phyloP scores from a whole-genome alignment of 306 rosid genomes.

The Purshia tridentata region DNA sequence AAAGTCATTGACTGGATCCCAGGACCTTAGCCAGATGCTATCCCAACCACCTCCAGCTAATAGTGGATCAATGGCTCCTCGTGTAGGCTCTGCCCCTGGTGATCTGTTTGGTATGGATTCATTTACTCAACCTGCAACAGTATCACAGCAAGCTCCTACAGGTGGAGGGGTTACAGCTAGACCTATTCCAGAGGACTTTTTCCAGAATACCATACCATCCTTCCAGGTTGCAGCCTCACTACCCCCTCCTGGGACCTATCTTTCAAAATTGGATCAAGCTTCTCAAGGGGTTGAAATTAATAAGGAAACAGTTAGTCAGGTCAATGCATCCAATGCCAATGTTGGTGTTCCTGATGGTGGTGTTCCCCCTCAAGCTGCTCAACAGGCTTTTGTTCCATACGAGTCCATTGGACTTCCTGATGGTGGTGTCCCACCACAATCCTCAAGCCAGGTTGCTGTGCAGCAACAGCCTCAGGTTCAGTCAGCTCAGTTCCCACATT shows the following conservation, averaged over 20 bases:
- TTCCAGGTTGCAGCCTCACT: slow-evolving; percentile 82
- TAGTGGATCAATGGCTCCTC: slow-evolving; percentile 42
- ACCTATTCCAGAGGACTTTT: slow-evolving; percentile 98
- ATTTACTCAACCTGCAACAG: slow-evolving; percentile 47
- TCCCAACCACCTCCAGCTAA: slow-evolving; percentile 48
- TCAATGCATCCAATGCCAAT: slow-evolving; percentile 45
- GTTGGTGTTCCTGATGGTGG: slow-evolving; percentile 62
- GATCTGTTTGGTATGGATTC: slow-evolving; percentile 70
- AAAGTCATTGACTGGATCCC: slow-evolving; percentile 64
- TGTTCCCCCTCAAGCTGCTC: slow-evolving; percentile 62
- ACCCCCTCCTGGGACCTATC: slow-evolving; percentile 84
- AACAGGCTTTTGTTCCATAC: slow-evolving; percentile 45
- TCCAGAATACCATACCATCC: slow-evolving; percentile 89
- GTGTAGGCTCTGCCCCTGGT: slow-evolving; percentile 50
- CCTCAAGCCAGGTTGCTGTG: slow-evolving; percentile 50
- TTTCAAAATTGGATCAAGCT: slow-evolving; percentile 62
- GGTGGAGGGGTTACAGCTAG: slow-evolving; percentile 51
- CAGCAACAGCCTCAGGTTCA: slow-evolving; percentile 48
- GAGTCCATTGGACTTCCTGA: slow-evolving; percentile 76
- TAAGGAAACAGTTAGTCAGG: slow-evolving; percentile 44
- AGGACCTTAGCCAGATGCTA: slow-evolving; percentile 70
- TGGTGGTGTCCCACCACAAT: slow-evolving; percentile 86
- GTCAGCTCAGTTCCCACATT: slow-evolving; percentile 51
- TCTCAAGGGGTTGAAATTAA: slow-evolving; percentile 50
- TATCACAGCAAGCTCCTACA: slow-evolving; percentile 49